A percentile compares a stretch with the other conserved stretches of the same genome.
These are phyloP conservation scores for Jamesozyma hellenica DNA, from an alignment of 805 yeast species.

Conservation along the genomic window DNA sequence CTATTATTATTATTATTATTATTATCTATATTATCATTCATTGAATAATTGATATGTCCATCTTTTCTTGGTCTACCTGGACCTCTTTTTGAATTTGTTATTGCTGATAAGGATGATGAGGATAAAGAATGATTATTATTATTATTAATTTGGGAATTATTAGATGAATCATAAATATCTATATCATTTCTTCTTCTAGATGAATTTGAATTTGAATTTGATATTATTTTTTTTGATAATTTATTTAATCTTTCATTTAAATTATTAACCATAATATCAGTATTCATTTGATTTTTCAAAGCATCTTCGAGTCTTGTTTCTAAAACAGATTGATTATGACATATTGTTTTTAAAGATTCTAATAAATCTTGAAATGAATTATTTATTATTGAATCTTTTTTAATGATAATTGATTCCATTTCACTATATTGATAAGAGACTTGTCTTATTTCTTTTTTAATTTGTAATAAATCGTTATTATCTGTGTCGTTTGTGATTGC, in stretches of 20 bases:
- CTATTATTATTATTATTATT: not conserved
- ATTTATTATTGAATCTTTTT: conserved; percentile 13
- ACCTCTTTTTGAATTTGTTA: conserved; percentile 16
- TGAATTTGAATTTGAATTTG: not conserved
- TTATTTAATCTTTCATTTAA: conserved; percentile 17
- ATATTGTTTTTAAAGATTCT: conserved; percentile 21
- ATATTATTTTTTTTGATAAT: not conserved
- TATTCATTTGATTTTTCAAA: conserved; percentile 28
- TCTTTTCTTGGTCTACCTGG: conserved; percentile 30
- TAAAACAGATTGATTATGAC: conserved; percentile 28
- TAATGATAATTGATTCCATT: conserved; percentile 12
- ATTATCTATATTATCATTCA: not conserved
- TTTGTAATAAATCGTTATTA: not conserved
- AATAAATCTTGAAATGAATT: conserved; percentile 18
- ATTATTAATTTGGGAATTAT: not conserved
- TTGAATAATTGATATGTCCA: not conserved
- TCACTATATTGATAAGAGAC: conserved; percentile 10
- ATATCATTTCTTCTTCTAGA: not conserved
- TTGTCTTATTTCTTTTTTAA: conserved; percentile 7
- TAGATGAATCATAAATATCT: not conserved
- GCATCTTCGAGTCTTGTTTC: conserved; percentile 30
- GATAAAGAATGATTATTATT: no score
- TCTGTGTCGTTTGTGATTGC: not conserved
- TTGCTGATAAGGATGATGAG: not conserved
- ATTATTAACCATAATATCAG: conserved; percentile 27